Evolutionary conservation across 441 rosid genomes (phyloP), one percentile per base, ranked within the genome.

Genomic region (Flueggea neowawraea): DNA sequence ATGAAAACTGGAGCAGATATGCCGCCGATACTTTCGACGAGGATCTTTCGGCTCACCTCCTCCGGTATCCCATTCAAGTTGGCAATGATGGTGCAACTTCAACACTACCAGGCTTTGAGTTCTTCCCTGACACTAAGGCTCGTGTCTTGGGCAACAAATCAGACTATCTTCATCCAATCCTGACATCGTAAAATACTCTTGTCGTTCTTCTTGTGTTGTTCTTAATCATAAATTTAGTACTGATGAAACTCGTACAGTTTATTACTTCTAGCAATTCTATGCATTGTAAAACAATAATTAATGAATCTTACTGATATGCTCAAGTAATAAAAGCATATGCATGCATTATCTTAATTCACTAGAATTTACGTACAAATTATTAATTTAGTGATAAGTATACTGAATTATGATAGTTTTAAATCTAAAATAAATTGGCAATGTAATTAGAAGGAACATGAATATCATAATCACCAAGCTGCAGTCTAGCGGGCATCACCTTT

Each of bases 41-140:
- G 12, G 96, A 94, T 78, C 68, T 84, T 22, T 80, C 80, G 0
- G 94, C 94, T 64, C 96, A 94, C 72, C 70, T 91, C 67, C 93
- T 94, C 50, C 84, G 88, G 47, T 94, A 94, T 76, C 99, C 99
- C 4, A 65, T 94, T 5, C 82, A 76, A 33, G 81, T 94, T 45
- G 57, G 78, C 57, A 63, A 73, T 16, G 77, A 80, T 45, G 97
- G 96, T 9, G 52, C 36, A 48, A 63, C 89, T 67, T 74, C 85
- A 3, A 86, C 78, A 53, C 57, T 89, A 49, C 89, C 95, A 0
- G 96, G 90, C 52, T 8, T 50, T 0, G 78, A 76, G 62, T 64
- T 57, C 78, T 94, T 91, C 78, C 99, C 99, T 0, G 97, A 94
- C 76, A 87, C 97, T n/a, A 87, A 89, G 62, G 99, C 99, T 53